Base-by-base conservation (phyloP, 768 basidiomycete genomes). In the Harrya chromipes region DNA sequence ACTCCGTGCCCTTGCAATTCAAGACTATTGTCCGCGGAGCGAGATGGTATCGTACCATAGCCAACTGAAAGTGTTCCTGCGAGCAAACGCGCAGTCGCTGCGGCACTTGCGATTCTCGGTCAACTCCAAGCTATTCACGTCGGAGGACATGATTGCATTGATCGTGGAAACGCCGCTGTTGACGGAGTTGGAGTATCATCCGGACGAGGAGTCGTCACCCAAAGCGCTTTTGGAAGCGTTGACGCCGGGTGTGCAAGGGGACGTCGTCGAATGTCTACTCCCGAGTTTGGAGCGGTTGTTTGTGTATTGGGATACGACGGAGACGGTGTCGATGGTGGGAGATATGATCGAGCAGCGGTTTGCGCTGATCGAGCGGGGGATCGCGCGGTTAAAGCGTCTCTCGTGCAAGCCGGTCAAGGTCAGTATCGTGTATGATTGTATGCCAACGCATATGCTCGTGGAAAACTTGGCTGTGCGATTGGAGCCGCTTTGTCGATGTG, bases 301-400 rank as follows among this genome's bases (percentile, higher is more conserved):
- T 14, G 50, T 64, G 27, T 54, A 58, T 31, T 64, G 63, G 63
- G 64, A 66, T 36, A 60, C 54, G 46, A 37, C 50, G 17, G 61
- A 61, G 53, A 60, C 63, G 33, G 55, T 64, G 12, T 49, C 48
- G 17, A 55, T 49, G 46, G 63, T 65, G 50, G 62, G 54, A 1
- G 53, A 63, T 7, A 59, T 63, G 63, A 49, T 63, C 9, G 63
- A 64, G 46, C 12, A 36, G 24, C 60, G 62, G 31, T 60, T 57
- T 38, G 45, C 57, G 27, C 19, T 59, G 24, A 40, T 36, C 0
- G 54, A 46, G 6, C 53, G 37, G 10, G 54, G 52, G 14, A 47
- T 63, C 9, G 43, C 52, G 16, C 56, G 44, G 20, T 6, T 63
- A 17, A 52, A 16, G 12, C 35, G 58, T 9, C 45, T 63, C 19